Evolutionary conservation across 495 filamentous ascomycete genomes (phyloP).

Genomic region (Aspergillus heteromorphus): DNA sequence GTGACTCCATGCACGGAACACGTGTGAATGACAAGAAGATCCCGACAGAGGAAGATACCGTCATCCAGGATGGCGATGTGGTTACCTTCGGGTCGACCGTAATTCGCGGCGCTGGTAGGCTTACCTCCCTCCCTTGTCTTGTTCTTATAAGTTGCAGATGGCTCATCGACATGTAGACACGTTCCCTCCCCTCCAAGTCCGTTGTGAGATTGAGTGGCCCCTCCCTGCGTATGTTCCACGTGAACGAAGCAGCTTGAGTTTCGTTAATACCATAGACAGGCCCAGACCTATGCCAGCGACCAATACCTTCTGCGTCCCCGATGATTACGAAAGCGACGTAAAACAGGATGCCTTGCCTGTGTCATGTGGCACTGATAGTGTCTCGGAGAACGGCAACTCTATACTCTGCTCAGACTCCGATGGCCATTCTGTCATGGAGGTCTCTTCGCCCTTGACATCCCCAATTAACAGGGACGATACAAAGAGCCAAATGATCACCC

Average conservation of each 20-base stretch:
- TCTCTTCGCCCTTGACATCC: slow-evolving; percentile 18
- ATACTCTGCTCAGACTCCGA: slow-evolving; percentile 15
- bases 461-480: slow-evolving; percentile 10
- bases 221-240: slow-evolving; percentile 10
- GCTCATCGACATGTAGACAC: slow-evolving; percentile 23
- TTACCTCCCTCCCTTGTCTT: no score
- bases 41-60: slow-evolving; percentile 24
- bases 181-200: slow-evolving; percentile 35
- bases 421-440: slow-evolving; percentile 15
- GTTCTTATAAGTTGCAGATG: not conserved
- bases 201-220: slow-evolving; percentile 30
- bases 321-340: slow-evolving; percentile 35
- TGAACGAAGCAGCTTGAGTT: not conserved
- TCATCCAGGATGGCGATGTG: slow-evolving; percentile 39
- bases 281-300: slow-evolving; percentile 14
- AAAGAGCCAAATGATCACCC: not conserved
- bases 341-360: not conserved
- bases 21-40: slow-evolving; percentile 44
- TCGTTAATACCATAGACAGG: slow-evolving; percentile 12
- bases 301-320: slow-evolving; percentile 44
- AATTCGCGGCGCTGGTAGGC: slow-evolving; percentile 44
- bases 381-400: slow-evolving; percentile 13
- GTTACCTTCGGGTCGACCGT: slow-evolving; percentile 53
- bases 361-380: not conserved
- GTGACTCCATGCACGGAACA: slow-evolving; percentile 55